A percentile compares a stretch with the other conserved stretches of the same genome.
Conservation (phyloP, 2,329 filamentous ascomycete genomes). For the Trichoderma harzianum region DNA sequence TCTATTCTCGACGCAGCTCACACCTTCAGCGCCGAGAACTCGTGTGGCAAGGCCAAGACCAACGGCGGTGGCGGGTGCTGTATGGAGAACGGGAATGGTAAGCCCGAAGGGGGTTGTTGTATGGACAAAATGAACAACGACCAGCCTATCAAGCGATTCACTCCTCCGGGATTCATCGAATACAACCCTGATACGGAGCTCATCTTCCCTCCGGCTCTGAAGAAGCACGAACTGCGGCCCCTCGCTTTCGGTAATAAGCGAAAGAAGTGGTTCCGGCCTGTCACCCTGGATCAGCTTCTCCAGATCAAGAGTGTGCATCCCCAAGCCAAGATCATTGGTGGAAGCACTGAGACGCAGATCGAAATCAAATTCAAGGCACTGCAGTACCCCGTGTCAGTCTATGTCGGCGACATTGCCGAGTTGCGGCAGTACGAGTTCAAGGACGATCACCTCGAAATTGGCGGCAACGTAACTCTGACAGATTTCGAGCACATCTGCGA, state of each 20-base stretch:
- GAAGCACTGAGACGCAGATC: constrained; percentile 95
- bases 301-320: constrained; percentile 87
- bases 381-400: constrained; percentile 85
- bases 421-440: constrained; percentile 76
- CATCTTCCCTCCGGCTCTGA: constrained; percentile 85
- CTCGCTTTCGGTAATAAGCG: constrained; percentile 90
- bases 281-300: constrained; percentile 79
- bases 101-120: constrained; percentile 57
- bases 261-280: constrained; percentile 90
- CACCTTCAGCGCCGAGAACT: constrained; percentile 66
- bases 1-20: constrained; percentile 93
- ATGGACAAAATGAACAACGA: constrained; percentile 56
- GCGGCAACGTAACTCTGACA: constrained; percentile 87
- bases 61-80: constrained; percentile 60
- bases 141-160: constrained; percentile 65
- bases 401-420: constrained; percentile 88
- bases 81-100: constrained; percentile 59
- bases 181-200: constrained; percentile 92
- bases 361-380: constrained; percentile 97
- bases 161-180: constrained; percentile 86
- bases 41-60: constrained; percentile 47
- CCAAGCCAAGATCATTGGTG: constrained; percentile 88
- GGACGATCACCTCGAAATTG: constrained; percentile 82
- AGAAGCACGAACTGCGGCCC: constrained; percentile 76
- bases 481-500: constrained; percentile 84